A percentile compares a stretch with the other conserved stretches of the same genome.
Conservation (phyloP, 345 rosid species). For the Eucalyptus marginata region DNA sequence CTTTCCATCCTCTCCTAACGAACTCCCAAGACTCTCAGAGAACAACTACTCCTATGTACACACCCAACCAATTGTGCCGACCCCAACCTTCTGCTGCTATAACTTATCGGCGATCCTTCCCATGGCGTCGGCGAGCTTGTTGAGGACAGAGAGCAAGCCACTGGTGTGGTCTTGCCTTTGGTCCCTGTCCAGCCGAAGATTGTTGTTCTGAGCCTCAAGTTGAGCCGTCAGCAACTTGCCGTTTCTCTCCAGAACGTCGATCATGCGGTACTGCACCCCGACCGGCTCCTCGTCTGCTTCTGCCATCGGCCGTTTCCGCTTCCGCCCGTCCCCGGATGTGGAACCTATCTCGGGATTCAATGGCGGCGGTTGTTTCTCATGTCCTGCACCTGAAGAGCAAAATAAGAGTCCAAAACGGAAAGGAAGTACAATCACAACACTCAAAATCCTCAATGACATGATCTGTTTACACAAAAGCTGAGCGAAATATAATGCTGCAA, state of each 20-base stretch:
- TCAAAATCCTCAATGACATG: not conserved
- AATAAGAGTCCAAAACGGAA: not conserved
- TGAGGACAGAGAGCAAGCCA: slow-evolving; percentile 66
- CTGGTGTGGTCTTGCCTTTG: slow-evolving; percentile 70
- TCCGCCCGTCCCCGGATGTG: slow-evolving; percentile 47
- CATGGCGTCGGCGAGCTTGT: slow-evolving; percentile 82
- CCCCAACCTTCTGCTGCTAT: not conserved
- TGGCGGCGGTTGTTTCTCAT: slow-evolving; percentile 33
- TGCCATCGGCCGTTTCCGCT: slow-evolving; percentile 39
- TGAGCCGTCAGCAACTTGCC: slow-evolving; percentile 69
- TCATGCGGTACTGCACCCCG: slow-evolving; percentile 31
- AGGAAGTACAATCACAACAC: not conserved
- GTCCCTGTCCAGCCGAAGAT: slow-evolving; percentile 62
- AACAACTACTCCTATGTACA: not conserved
- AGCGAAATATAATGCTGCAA: not conserved
- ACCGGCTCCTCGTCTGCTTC: slow-evolving; percentile 30
- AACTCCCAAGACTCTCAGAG: not conserved
- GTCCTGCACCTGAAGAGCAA: slow-evolving; percentile 28
- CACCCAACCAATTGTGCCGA: not conserved
- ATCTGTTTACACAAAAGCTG: not conserved
- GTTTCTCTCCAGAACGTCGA: slow-evolving; percentile 60
- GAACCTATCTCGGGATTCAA: slow-evolving; percentile 42
- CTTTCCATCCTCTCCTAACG: not conserved
- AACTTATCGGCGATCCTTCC: slow-evolving; percentile 84
- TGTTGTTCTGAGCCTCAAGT: slow-evolving; percentile 73